These are phyloP conservation scores for Rhizopus sp. DNA, from an alignment of 371 early-diverging fungal species.

Conservation along the genomic window DNA sequence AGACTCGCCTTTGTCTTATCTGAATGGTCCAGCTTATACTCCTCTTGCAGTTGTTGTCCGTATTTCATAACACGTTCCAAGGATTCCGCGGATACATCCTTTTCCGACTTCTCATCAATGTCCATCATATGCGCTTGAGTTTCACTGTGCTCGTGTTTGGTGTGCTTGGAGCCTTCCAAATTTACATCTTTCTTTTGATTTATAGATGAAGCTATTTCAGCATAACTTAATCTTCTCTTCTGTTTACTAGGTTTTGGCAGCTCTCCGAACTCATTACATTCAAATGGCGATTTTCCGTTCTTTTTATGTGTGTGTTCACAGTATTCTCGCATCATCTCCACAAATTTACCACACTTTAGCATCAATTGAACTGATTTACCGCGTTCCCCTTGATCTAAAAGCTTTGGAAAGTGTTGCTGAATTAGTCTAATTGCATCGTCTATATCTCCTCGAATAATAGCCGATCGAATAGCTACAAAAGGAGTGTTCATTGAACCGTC, in stretches of 20 bases:
- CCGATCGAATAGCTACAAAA: slow-evolving; percentile 62
- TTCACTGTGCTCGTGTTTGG: background rate
- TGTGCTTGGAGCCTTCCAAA: background rate
- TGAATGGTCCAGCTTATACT: slow-evolving; percentile 60
- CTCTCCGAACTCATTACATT: background rate
- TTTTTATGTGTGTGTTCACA: slow-evolving; percentile 48
- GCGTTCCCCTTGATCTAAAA: slow-evolving; percentile 48
- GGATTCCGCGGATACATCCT: slow-evolving; percentile 8
- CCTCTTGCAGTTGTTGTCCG: slow-evolving; percentile 71
- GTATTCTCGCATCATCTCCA: slow-evolving; percentile 75
- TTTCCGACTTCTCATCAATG: background rate
- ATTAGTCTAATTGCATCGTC: slow-evolving; percentile 70
- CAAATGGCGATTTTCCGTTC: slow-evolving; percentile 28
- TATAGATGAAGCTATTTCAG: slow-evolving; percentile 39
- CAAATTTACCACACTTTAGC: slow-evolving; percentile 82
- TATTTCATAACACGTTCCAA: slow-evolving; percentile 59
- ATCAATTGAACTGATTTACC: slow-evolving; percentile 57
- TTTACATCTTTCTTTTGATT: slow-evolving; percentile 18
- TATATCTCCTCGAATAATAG: slow-evolving; percentile 72
- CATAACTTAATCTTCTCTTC: slow-evolving; percentile 30
- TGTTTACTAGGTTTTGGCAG: slow-evolving; percentile 12
- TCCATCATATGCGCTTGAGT: slow-evolving; percentile 12
- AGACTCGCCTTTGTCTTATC: slow-evolving; percentile 25
- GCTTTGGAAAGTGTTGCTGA: slow-evolving; percentile 61
- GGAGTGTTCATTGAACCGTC: slow-evolving; percentile 1